Conservation (phyloP, 1,284 basidiomycete genomes). For the Moesziomyces globuligerus region DNA sequence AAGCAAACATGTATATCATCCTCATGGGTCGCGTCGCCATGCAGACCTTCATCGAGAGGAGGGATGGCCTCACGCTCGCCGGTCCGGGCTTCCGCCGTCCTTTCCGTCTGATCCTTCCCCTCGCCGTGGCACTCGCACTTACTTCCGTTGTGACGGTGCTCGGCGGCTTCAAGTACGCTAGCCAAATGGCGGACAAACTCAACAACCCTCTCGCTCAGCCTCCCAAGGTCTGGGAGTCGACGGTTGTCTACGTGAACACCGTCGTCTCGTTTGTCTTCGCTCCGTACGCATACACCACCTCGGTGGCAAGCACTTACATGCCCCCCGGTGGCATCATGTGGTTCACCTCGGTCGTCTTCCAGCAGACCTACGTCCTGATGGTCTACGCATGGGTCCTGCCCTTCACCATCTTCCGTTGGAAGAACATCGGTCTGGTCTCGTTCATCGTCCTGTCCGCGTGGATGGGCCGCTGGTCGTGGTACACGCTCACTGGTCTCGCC, state of each 20-base stretch:
- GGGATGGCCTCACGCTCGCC: slow-evolving; percentile 42
- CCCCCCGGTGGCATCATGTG: slow-evolving; percentile 50
- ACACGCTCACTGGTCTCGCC: slow-evolving; percentile 55
- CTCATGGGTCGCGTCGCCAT: slow-evolving; percentile 48
- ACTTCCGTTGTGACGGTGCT: slow-evolving; percentile 36
- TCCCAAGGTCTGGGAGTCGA: slow-evolving; percentile 42
- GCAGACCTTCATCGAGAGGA: slow-evolving; percentile 53
- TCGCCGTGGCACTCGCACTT: slow-evolving; percentile 48
- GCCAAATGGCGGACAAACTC: slow-evolving; percentile 24
- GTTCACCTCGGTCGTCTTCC: slow-evolving; percentile 54
- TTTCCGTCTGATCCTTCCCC: slow-evolving; percentile 47
- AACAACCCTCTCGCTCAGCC: slow-evolving; percentile 47
- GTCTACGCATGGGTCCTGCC: slow-evolving; percentile 55
- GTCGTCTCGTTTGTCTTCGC: slow-evolving; percentile 47
- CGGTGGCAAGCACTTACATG: slow-evolving; percentile 44
- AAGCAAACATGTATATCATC: slow-evolving; percentile 55
- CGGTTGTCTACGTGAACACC: slow-evolving; percentile 51
- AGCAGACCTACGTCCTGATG: slow-evolving; percentile 53
- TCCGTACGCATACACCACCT: slow-evolving; percentile 39
- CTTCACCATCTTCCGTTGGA: slow-evolving; percentile 49
- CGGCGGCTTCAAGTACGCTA: slow-evolving; percentile 46
- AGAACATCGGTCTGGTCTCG: slow-evolving; percentile 37
- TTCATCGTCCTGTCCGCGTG: slow-evolving; percentile 48
- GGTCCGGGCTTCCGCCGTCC: slow-evolving; percentile 56
- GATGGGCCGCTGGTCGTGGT: slow-evolving; percentile 59